Evolutionary conservation across 345 rosid species (phyloP), one percentile per base, ranked within the genome.

Genomic region (Melaleuca alternifolia): DNA sequence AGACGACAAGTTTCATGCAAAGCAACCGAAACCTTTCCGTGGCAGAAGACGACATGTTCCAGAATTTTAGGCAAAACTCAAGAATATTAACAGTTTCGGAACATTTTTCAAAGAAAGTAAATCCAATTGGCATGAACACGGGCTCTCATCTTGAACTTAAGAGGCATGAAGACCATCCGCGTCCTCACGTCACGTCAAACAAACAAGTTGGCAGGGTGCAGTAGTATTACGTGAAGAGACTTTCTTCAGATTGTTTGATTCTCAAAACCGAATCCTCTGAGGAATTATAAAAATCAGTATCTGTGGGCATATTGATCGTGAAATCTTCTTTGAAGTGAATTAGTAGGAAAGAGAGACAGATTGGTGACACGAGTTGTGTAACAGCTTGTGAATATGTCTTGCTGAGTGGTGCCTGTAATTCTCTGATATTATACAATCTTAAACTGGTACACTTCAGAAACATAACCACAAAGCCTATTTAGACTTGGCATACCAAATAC

Each of bases 1-100:
- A 84, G 82, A 89, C 84, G 91, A 83, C 85, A 88, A 79, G 85
- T 85, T 83, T 84, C 51, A 50, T 85, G 59, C 28, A 83, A 91
- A 65, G 89, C 77, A 87, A 85, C 16, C 54, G 88, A 37, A 71
- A 71, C 24, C 79, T 71, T 71, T 71, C 79, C 79, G 79, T 71
- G 46, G 13, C 24, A 33, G 79, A 33, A 33, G 48, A 71, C 5
- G 79, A 9, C 79, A 71, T 16, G 79, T 33, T 71, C 79, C 79
- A 4, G 46, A 8, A 33, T 3, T 71, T 65, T 33, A 33, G 79
- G 79, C 46, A 33, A 33, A 2, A 24, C 48, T 71, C 79, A 10
- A 71, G 11, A 18, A 16, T 9, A 18, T 24, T 3, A 15, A 30
- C 44, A 28, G 77, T 30, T 62, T 62, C 33, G 1, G 10, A 62